Conservation (phyloP, 805 yeast genomes). For the Ogataea populi-albae region DNA sequence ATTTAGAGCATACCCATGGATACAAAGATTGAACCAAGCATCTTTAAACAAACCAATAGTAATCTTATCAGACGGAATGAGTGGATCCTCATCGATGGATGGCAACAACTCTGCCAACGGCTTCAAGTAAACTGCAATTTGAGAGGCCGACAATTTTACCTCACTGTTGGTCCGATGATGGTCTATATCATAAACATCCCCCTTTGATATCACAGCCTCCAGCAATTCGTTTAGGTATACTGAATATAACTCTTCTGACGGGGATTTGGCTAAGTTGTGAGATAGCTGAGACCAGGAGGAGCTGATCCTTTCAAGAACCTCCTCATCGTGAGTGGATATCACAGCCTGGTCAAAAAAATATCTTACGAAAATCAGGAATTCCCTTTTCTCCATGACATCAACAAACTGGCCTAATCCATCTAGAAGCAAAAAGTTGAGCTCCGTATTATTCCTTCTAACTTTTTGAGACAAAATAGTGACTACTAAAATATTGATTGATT, state of each 20-base stretch:
- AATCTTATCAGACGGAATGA: slow-evolving; percentile 43
- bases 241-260: slow-evolving; percentile 46
- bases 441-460: slow-evolving; percentile 44
- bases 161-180: slow-evolving; percentile 79
- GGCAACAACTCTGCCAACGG: slow-evolving; percentile 82
- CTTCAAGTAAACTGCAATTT: slow-evolving; percentile 57
- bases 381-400: slow-evolving; percentile 58
- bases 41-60: slow-evolving; percentile 68
- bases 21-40: slow-evolving; percentile 91
- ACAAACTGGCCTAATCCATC: slow-evolving; percentile 64
- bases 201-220: slow-evolving; percentile 65
- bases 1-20: slow-evolving; percentile 77
- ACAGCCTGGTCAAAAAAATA: slow-evolving; percentile 51
- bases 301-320: slow-evolving; percentile 39
- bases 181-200: slow-evolving; percentile 69
- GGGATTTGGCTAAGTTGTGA: slow-evolving; percentile 28
- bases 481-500: slow-evolving; percentile 70
- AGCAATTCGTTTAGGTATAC: slow-evolving; percentile 66
- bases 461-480: slow-evolving; percentile 83
- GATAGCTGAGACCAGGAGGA: slow-evolving; percentile 51
- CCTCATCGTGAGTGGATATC: slow-evolving; percentile 42
- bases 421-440: slow-evolving; percentile 54
- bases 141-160: slow-evolving; percentile 66
- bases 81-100: slow-evolving; percentile 43
- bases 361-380: slow-evolving; percentile 60